These are phyloP conservation scores for Powellomyces hirtus DNA, from an alignment of 192 early-diverging fungal genomes.

Conservation along the genomic window DNA sequence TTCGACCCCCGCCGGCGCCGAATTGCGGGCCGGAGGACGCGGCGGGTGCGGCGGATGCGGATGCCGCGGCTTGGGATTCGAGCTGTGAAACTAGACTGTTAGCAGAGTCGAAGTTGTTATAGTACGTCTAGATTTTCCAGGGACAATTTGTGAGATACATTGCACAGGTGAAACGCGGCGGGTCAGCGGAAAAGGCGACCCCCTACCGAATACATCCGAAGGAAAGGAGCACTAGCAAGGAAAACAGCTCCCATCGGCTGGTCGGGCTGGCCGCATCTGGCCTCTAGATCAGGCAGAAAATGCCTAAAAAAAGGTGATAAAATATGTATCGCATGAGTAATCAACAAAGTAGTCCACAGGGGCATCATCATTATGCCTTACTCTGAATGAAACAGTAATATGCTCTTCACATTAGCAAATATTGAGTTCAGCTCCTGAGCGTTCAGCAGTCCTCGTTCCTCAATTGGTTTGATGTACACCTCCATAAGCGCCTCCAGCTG, in stretches of 20 bases:
- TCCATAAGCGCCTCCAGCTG: conserved; percentile 72
- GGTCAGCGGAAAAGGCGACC: background rate
- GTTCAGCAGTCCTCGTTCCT: conserved; percentile 28
- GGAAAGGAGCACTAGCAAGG: conserved; percentile 66
- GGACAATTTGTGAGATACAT: background rate
- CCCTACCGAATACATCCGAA: conserved; percentile 74
- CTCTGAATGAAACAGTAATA: conserved; percentile 68
- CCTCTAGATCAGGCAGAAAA: conserved; percentile 29
- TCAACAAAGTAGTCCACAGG: too few species aligned
- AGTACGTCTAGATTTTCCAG: conserved; percentile 50
- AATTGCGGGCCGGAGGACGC: background rate
- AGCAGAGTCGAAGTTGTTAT: conserved; percentile 83
- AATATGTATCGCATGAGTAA: too few species aligned
- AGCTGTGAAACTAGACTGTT: conserved; percentile 56
- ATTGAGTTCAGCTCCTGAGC: conserved; percentile 22
- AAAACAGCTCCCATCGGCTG: conserved; percentile 77
- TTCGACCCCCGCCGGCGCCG: background rate
- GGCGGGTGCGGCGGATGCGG: conserved; percentile 1
- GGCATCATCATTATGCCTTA: conserved; percentile 18
- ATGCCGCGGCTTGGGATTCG: conserved; percentile 12
- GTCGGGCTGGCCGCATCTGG: background rate
- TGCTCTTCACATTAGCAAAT: conserved; percentile 83
- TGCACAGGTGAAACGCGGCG: too few species aligned
- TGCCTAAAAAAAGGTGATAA: background rate
- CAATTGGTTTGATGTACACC: conserved; percentile 47